These are phyloP conservation scores for Coleophoma crateriformis DNA, from an alignment of 2,329 filamentous ascomycete species.

Conservation along the genomic window DNA sequence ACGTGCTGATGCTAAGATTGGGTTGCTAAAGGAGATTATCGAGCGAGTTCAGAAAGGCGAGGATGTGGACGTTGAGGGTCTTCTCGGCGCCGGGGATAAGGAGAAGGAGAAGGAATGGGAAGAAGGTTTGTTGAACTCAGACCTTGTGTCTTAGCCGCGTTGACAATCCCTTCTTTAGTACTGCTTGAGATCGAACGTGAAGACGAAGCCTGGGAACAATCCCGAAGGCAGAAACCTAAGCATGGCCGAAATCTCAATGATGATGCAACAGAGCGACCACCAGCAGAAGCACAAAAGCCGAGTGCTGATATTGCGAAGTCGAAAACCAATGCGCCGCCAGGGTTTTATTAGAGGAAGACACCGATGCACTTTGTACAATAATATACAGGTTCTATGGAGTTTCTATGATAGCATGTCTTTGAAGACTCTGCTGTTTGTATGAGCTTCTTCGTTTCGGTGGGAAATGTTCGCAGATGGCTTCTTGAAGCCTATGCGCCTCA, in stretches of 20 bases:
- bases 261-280: background rate
- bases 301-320: constrained; percentile 5
- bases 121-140: constrained; percentile 55
- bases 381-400: constrained; percentile 14
- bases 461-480: constrained; percentile 22
- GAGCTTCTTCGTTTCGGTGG: constrained; percentile 11
- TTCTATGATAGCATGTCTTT: constrained; percentile 54
- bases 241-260: constrained; percentile 8
- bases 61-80: constrained; percentile 77
- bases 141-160: background rate
- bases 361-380: constrained; percentile 10
- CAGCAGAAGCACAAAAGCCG: constrained; percentile 3
- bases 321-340: constrained; percentile 20
- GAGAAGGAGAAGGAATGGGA: constrained; percentile 82
- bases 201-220: constrained; percentile 38
- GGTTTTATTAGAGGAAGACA: constrained; percentile 21
- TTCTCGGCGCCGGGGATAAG: constrained; percentile 72
- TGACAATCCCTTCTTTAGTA: constrained; percentile 36
- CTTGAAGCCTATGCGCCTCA: constrained; percentile 27
- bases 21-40: constrained; percentile 68
- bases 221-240: constrained; percentile 17
- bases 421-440: constrained; percentile 34
- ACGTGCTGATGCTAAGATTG: constrained; percentile 74
- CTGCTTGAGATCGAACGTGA: constrained; percentile 62
- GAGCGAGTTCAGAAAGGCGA: constrained; percentile 66